These are phyloP conservation scores for Dactylellina haptotyla DNA, from an alignment of 2,329 filamentous ascomycete species.

Conservation along the genomic window DNA sequence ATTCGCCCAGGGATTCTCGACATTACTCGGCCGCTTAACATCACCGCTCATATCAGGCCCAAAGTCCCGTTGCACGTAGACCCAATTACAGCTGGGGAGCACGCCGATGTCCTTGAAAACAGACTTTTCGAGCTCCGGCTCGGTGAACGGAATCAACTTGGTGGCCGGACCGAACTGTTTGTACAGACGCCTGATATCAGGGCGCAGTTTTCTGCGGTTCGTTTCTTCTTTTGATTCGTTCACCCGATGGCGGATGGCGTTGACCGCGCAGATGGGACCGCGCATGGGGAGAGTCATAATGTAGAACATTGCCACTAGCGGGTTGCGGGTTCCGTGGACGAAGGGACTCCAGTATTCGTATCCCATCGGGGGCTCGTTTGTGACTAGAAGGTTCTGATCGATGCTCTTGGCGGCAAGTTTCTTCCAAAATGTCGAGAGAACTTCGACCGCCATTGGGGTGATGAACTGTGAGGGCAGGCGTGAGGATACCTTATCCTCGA, in stretches of 20 bases:
- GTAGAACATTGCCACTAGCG: background rate
- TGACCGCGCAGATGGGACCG: constrained; percentile 4
- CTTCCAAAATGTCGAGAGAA: constrained; percentile 22
- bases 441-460: constrained; percentile 25
- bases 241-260: background rate
- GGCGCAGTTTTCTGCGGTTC: background rate
- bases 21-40: background rate
- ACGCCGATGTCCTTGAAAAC: background rate
- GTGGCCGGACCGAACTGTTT: constrained; percentile 13
- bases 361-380: background rate
- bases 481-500: background rate
- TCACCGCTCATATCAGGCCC: no score
- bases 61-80: constrained; percentile 23
- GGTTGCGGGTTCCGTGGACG: background rate
- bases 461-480: constrained; percentile 2
- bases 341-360: no score
- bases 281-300: constrained; percentile 6
- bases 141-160: constrained; percentile 8
- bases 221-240: constrained; percentile 9
- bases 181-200: constrained; percentile 1
- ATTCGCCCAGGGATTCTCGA: no score
- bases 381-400: background rate
- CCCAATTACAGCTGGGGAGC: constrained; percentile 4
- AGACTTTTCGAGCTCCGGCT: background rate
- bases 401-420: constrained; percentile 13